Evolutionary conservation across 2,329 filamentous ascomycete species (phyloP), one percentile per base, ranked within the genome.

Genomic region (Trichoderma harzianum): DNA sequence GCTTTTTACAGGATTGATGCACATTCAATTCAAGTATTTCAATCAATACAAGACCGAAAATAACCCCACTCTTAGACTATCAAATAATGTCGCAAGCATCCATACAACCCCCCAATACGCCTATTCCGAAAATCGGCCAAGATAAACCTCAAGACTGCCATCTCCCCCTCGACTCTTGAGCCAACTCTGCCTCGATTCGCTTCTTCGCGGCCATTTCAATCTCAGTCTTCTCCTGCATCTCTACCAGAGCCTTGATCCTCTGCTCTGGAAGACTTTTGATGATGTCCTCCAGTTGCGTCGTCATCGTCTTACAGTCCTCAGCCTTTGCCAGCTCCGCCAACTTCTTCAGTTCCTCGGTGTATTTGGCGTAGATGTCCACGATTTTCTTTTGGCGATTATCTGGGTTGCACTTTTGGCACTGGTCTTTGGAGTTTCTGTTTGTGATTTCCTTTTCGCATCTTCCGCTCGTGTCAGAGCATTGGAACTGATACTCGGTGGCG

Each of bases 391-490:
- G 43, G 7, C 67, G 57, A 1, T 34, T 24, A 21, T 51, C 57
- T 3, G 57, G 21, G 0, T 21, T 18, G 30, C 67, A 69, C 8
- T 62, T 62, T 30, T 21, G 26, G 43, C 67, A 69, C 12, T 36
- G 26, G 0, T 61, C 57, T 5, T n/a, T 2, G 14, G 57, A 34
- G 57, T 14, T 18, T n/a, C 3, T 16, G 21, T 26, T 57, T 4
- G 16, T 21, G n/a, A 69, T 69, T 7, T 53, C 16, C 28, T 69
- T 69, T 58, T 61, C 57, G 39, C 67, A 69, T 61, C 53, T 34
- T n/a, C 51, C 60, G 21, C 28, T 16, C 3, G 16, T 10, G 28
- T 34, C 30, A 3, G 39, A 12, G 57, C 67, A 69, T 12, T 61
- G n/a, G 7, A 3, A 16, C 7, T 24, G 12, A 21, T 69, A 69